Evolutionary conservation across 306 rosid genomes (phyloP).

Genomic region (Amphicarpaea edgeworthii): DNA sequence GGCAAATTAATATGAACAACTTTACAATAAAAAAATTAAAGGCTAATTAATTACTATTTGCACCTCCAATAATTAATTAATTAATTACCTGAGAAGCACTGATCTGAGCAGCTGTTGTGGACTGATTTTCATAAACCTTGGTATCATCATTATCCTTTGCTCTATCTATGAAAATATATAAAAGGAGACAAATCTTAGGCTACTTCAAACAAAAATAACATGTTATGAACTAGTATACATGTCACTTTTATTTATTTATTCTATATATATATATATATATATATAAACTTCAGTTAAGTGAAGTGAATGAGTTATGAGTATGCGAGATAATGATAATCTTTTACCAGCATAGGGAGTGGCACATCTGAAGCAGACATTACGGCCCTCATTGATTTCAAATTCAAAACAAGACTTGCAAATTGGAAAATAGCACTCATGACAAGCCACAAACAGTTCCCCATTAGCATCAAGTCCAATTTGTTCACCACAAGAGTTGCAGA

Average conservation of each 20-base stretch:
- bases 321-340: too few species aligned
- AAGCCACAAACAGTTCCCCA: constrained; percentile 84
- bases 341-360: constrained; percentile 74
- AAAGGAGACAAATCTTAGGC: constrained; percentile 35
- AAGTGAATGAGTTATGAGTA: not conserved
- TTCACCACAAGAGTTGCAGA: constrained; percentile 88
- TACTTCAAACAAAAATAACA: constrained; percentile 26
- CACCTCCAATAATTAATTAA: not conserved
- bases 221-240: constrained; percentile 1
- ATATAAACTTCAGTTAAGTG: too few species aligned
- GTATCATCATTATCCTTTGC: constrained; percentile 51
- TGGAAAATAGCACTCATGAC: constrained; percentile 83
- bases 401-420: constrained; percentile 84
- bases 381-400: constrained; percentile 79
- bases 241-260: not conserved
- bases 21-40: not conserved
- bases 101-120: constrained; percentile 67
- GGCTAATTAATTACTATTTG: not conserved
- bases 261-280: too few species aligned
- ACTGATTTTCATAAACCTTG: constrained; percentile 54
- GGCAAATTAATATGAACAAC: constrained; percentile 15
- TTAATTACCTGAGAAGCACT: constrained; percentile 63
- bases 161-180: constrained; percentile 57
- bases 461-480: constrained; percentile 73
- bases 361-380: constrained; percentile 80